Base-by-base conservation (phyloP, 2,329 filamentous ascomycete genomes). In the Aspergillus alliaceus region DNA sequence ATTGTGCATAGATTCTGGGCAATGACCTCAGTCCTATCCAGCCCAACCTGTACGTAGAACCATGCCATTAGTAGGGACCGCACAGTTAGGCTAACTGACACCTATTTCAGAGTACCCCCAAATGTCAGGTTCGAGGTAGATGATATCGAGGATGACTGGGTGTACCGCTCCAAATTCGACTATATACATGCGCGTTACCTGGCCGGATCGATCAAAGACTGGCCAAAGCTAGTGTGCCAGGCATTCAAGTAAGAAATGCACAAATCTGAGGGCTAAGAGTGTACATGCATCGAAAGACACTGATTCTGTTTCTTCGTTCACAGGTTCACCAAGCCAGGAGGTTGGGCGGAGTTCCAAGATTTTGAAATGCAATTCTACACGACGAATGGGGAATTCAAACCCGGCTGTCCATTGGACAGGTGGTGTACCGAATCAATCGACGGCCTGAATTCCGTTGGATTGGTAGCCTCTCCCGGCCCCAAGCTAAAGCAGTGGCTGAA, bases 281-380 rank as follows among this genome's bases (percentile, higher is more conserved):
- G 12, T 15, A 6, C 32, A 34, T 34, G 32, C 14, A 11, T 34
- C 14, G 14, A 34, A 11, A 15, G 32, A 15, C 12, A 8, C 27
- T 29, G 4, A 18, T n/a, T n/a, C n/a, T n/a, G n/a, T n/a, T n/a
- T n/a, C n/a, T 2, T 20, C 14, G 6, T 14, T n/a, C 5, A 14
- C 8, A 27, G 25, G 31, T 48, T 55, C n/a, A 51, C 49, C 6
- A 59, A 55, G 11, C 32, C 48, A 2, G 53, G 56, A 1, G 56
- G 56, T 6, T 59, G 56, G 56, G 6, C 56, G 24, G 56, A 59
- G n/a, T 53, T 59, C 48, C 53, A 59, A 32, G 53, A 59, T 5
- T 59, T 51, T 25, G 27, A 59, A 27, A 48, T 56, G 0, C 39
- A 52, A 15, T 52, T 42, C 15, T 59, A 59, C 48, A 56, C 12